Evolutionary conservation across 305 asterid genomes (phyloP).

Genomic region (Fraxinus angustifolia): DNA sequence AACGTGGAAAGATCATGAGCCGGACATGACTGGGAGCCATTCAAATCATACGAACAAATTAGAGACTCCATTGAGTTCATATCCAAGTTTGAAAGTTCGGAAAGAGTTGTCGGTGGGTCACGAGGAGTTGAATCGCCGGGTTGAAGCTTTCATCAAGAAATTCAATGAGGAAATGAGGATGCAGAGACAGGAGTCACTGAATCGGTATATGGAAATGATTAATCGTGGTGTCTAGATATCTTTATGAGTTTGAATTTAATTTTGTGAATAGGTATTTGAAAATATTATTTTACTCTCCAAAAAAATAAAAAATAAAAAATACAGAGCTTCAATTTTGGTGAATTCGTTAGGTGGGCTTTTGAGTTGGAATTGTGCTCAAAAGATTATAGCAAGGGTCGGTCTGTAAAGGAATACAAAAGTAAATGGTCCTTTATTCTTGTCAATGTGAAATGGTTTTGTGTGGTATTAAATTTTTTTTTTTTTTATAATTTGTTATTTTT

Average conservation of each 20-base stretch:
- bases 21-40: neutral
- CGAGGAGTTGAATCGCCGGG: slow-evolving; percentile 64
- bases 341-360: neutral
- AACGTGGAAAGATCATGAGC: neutral
- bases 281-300: neutral
- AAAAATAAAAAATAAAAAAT: neutral
- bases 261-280: slow-evolving; percentile 12
- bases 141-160: slow-evolving; percentile 63
- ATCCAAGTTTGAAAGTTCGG: slow-evolving; percentile 23
- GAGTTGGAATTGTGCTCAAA: slow-evolving; percentile 15
- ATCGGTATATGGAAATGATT: slow-evolving; percentile 54
- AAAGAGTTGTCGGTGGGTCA: slow-evolving; percentile 53
- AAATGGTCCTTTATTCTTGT: neutral
- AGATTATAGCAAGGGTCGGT: neutral
- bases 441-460: neutral
- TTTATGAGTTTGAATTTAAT: neutral
- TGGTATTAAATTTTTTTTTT: neutral
- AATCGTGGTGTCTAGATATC: slow-evolving; percentile 33
- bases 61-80: slow-evolving; percentile 13
- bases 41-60: neutral
- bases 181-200: slow-evolving; percentile 64
- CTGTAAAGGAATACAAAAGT: neutral
- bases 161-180: slow-evolving; percentile 66
- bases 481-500: neutral
- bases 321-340: neutral